A percentile compares a stretch with the other conserved stretches of the same genome.
phyloP scores from a whole-genome alignment of 164 flowering plant species.

The Magnolia changhungtana region DNA sequence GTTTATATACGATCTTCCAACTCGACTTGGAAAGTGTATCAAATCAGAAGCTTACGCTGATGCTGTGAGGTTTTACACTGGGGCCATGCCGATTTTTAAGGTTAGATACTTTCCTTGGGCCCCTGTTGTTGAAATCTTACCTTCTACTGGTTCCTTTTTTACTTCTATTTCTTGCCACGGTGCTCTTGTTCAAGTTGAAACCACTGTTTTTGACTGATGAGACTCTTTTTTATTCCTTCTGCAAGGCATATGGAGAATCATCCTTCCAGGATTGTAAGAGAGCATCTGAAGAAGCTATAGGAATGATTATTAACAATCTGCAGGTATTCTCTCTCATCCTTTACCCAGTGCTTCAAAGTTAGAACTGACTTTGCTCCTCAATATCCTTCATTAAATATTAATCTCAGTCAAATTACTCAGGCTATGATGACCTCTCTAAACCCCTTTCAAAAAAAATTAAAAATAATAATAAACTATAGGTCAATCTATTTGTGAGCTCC shows the following conservation, averaged over 20 bases:
- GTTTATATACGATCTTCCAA: constrained; percentile 97
- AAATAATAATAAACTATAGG: no score
- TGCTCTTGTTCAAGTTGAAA: neutral
- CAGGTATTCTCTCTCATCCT: constrained; percentile 41
- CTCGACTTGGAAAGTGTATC: constrained; percentile 86
- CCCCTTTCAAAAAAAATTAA: no score
- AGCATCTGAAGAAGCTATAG: constrained; percentile 88
- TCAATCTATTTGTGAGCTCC: no score
- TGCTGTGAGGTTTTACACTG: constrained; percentile 84
- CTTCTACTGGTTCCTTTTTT: neutral
- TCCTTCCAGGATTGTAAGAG: constrained; percentile 92
- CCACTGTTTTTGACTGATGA: neutral
- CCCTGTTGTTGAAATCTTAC: neutral
- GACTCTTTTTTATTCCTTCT: constrained; percentile 10
- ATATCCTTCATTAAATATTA: no score
- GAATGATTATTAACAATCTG: constrained; percentile 55
- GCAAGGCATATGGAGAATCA: constrained; percentile 90
- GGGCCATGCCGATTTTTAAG: constrained; percentile 97
- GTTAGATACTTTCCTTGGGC: constrained; percentile 29
- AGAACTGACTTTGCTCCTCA: no score
- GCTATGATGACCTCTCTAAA: no score
- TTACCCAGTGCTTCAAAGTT: neutral
- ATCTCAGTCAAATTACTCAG: no score
- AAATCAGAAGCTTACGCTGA: constrained; percentile 94
- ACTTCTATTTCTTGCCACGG: neutral